Conservation (phyloP, 2,329 filamentous ascomycete species). For the Sclerotinia nivalis region DNA sequence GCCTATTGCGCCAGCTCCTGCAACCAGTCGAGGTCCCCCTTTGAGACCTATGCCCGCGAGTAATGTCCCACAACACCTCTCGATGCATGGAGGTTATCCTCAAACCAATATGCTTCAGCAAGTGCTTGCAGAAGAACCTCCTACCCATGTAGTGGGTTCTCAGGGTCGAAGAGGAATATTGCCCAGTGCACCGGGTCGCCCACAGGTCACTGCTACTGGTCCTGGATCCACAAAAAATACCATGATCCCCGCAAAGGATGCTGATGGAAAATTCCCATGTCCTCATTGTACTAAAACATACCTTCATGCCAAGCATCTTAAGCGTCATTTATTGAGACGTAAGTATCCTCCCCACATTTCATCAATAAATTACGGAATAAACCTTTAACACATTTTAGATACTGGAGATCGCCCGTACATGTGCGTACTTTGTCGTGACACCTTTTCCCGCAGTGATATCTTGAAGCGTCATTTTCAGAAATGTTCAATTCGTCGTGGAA, state of each 20-base stretch:
- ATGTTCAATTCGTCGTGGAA: conserved; percentile 93
- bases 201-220: conserved; percentile 71
- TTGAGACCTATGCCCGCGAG: conserved; percentile 68
- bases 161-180: conserved; percentile 90
- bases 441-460: conserved; percentile 96
- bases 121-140: conserved; percentile 62
- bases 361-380: conserved; percentile 16
- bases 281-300: conserved; percentile 99
- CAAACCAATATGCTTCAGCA: conserved; percentile 57
- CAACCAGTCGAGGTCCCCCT: conserved; percentile 53
- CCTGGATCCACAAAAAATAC: conserved; percentile 72
- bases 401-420: conserved; percentile 98
- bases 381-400: conserved; percentile 56
- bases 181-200: conserved; percentile 84
- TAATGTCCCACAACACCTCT: conserved; percentile 53
- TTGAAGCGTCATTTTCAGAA: conserved; percentile 99
- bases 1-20: conserved; percentile 72
- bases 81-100: conserved; percentile 57
- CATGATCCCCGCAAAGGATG: conserved; percentile 89
- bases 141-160: conserved; percentile 90
- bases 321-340: conserved; percentile 94
- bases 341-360: conserved; percentile 52
- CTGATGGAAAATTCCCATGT: conserved; percentile 96
- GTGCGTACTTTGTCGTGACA: conserved; percentile 96
- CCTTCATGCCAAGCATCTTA: conserved; percentile 93